Base-by-base conservation (phyloP, 1,139 yeast genomes). In the Protomyces inundatus region DNA sequence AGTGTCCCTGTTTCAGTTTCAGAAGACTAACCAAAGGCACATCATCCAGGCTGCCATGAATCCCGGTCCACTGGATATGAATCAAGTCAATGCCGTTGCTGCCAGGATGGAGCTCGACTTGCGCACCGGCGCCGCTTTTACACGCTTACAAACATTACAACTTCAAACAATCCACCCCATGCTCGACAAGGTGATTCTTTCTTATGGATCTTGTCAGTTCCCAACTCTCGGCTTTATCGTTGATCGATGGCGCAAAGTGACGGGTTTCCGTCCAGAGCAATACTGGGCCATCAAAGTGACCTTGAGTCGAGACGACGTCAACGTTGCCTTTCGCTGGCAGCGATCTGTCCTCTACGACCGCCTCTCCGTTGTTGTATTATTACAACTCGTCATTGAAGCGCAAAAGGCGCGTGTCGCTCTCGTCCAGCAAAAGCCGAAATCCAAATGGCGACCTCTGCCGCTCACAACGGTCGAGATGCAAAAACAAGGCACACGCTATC, bases 211-310 rank as follows among this genome's bases (percentile, higher is more conserved):
- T 0, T 95, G 99, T 73, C 99, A 95, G 73, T 93, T 93, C 70
- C 99, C 99, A 1, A 93, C 98, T 0, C 77, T 95, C 61, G 98
- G 98, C 1, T 95, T 95, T 75, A 91, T 95, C 0, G 98, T 93
- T n/a, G 98, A 95, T 72, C 77, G 98, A 66, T 90, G 86, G 73
- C 84, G 84, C 67, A 78, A 97, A 64, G 89, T 88, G 34, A 81
- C 84, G 71, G 78, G 79, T 67, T 93, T 93, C 73, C 77, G 80
- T 3, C 82, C 89, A 0, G 98, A 95, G 72, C 81, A 81, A 30
- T 91, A 89, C 72, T 95, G 98, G 98, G 79, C 76, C 69, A 77
- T 95, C 3, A 80, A 80, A 12, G 77, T 84, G 2, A 76, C 77
- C 60, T 82, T 76, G 75, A 37, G 73, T 73, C 59, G 71, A 67